Evolutionary conservation across 805 yeast species (phyloP).

Genomic region (Wickerhamiella domercqiae): DNA sequence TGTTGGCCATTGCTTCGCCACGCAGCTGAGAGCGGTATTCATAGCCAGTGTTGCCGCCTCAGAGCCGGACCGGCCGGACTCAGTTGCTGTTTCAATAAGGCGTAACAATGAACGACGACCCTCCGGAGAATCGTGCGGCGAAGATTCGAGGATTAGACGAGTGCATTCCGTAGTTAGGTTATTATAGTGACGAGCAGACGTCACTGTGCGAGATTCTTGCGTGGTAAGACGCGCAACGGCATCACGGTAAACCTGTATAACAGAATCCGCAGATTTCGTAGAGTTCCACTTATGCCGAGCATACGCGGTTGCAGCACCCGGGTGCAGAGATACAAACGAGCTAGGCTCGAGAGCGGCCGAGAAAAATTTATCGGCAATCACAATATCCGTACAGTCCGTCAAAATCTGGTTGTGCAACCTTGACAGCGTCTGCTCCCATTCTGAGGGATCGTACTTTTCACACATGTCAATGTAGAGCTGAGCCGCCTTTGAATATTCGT

Average conservation of each 20-base stretch:
- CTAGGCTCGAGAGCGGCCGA: slow-evolving; percentile 11
- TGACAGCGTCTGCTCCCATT: slow-evolving; percentile 9
- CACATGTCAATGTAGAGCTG: slow-evolving; percentile 14
- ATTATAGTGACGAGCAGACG: slow-evolving; percentile 7
- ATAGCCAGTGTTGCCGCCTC: slow-evolving; percentile 7
- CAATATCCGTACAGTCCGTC: slow-evolving; percentile 12
- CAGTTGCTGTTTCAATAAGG: slow-evolving; percentile 5
- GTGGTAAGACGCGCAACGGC: slow-evolving; percentile 7
- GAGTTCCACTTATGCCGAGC: slow-evolving; percentile 6
- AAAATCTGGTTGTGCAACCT: slow-evolving; percentile 18
- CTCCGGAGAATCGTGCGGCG: slow-evolving; percentile 8
- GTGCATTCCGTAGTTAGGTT: slow-evolving; percentile 10
- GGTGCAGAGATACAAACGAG: slow-evolving; percentile 14
- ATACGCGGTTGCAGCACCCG: slow-evolving; percentile 16
- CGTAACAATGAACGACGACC: slow-evolving; percentile 9
- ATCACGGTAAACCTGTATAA: slow-evolving; percentile 8
- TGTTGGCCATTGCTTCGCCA: slow-evolving; percentile 14
- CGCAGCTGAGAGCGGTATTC: slow-evolving; percentile 12
- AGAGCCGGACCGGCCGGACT: too few species aligned
- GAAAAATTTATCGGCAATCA: slow-evolving; percentile 13
- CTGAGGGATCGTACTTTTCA: slow-evolving; percentile 8
- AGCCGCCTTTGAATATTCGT: slow-evolving; percentile 12
- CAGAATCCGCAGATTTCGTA: slow-evolving; percentile 6
- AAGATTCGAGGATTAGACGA: slow-evolving; percentile 6
- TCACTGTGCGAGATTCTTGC: slow-evolving; percentile 1